A percentile compares a stretch with the other conserved stretches of the same genome.
These are phyloP conservation scores for Cordyceps militaris DNA, from an alignment of 2,329 filamentous ascomycete genomes.

Conservation along the genomic window DNA sequence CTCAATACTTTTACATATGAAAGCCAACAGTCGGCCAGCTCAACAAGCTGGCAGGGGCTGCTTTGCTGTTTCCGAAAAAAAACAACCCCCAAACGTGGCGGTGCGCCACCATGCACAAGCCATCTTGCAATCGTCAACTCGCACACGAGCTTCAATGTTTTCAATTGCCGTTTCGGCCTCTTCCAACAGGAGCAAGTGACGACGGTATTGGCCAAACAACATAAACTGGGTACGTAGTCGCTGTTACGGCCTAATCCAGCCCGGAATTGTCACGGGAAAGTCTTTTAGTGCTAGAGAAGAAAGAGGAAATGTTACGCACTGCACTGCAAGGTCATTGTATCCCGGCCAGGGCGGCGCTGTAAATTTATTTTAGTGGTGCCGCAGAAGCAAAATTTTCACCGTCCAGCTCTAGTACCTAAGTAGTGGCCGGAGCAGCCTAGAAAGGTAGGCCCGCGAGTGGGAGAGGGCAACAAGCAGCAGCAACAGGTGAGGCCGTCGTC, in stretches of 20 bases:
- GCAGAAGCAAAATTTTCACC: not conserved
- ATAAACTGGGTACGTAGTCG: not conserved
- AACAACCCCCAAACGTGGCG: not conserved
- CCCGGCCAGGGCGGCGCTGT: not conserved
- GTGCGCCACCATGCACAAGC: slow-evolving; percentile 4
- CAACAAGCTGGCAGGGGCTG: not conserved
- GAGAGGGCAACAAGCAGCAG: not conserved
- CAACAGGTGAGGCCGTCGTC: not conserved
- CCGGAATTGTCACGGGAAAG: not conserved
- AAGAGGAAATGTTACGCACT: too few species aligned
- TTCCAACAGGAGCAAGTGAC: not conserved
- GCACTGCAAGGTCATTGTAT: not conserved
- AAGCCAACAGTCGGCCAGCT: not conserved
- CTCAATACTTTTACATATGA: too few species aligned
- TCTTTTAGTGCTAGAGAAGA: not conserved
- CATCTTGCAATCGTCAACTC: not conserved
- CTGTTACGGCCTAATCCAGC: not conserved
- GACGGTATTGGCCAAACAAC: not conserved
- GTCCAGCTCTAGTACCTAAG: not conserved
- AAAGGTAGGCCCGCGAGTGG: not conserved
- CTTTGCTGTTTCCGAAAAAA: not conserved
- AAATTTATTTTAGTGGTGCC: not conserved
- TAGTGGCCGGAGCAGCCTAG: not conserved
- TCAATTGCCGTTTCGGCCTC: slow-evolving; percentile 8
- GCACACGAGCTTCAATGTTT: not conserved